A percentile compares a stretch with the other conserved stretches of the same genome.
Evolutionary conservation across 2,329 filamentous ascomycete genomes (phyloP).

Genomic region (Trichoderma brevicompactum): DNA sequence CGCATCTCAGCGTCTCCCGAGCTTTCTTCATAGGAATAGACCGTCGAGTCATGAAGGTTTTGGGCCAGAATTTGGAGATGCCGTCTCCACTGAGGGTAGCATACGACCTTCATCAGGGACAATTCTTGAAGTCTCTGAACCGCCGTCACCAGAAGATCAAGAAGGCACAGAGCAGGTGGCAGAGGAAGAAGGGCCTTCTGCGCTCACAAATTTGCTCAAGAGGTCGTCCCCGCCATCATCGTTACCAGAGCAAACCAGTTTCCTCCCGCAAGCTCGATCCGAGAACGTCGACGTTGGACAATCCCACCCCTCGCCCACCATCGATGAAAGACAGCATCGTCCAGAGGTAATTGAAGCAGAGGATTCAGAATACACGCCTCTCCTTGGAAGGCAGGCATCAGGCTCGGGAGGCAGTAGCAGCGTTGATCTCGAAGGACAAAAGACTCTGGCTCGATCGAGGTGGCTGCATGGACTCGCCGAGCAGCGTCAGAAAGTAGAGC

Average conservation of each 20-base stretch:
- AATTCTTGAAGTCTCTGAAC: slow-evolving; percentile 66
- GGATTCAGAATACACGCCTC: slow-evolving; percentile 52
- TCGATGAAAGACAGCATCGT: slow-evolving; percentile 27
- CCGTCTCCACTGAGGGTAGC: slow-evolving; percentile 34
- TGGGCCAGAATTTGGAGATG: slow-evolving; percentile 34
- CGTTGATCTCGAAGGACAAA: slow-evolving; percentile 58
- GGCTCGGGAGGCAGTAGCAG: slow-evolving; percentile 33
- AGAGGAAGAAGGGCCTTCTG: slow-evolving; percentile 43
- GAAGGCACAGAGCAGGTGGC: slow-evolving; percentile 29
- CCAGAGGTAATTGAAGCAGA: slow-evolving; percentile 29
- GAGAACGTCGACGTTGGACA: slow-evolving; percentile 2
- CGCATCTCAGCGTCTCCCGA: slow-evolving; percentile 49
- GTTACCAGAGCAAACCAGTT: slow-evolving; percentile 30
- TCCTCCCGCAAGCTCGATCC: slow-evolving; percentile 22
- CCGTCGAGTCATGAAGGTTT: slow-evolving; percentile 39
- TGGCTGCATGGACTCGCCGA: slow-evolving; percentile 45
- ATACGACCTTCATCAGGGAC: slow-evolving; percentile 47
- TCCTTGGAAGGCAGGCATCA: slow-evolving; percentile 46
- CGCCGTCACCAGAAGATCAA: slow-evolving; percentile 37
- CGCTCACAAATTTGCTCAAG: slow-evolving; percentile 56
- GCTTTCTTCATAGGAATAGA: slow-evolving; percentile 50
- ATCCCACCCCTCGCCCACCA: slow-evolving; percentile 5
- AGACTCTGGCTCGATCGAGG: slow-evolving; percentile 39
- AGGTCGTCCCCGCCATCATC: slow-evolving; percentile 54
- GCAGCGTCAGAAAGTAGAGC: slow-evolving; percentile 41